A percentile compares a stretch with the other conserved stretches of the same genome.
These are phyloP conservation scores for Rhynchosporium secalis DNA, from an alignment of 2,329 filamentous ascomycete genomes.

Conservation along the genomic window DNA sequence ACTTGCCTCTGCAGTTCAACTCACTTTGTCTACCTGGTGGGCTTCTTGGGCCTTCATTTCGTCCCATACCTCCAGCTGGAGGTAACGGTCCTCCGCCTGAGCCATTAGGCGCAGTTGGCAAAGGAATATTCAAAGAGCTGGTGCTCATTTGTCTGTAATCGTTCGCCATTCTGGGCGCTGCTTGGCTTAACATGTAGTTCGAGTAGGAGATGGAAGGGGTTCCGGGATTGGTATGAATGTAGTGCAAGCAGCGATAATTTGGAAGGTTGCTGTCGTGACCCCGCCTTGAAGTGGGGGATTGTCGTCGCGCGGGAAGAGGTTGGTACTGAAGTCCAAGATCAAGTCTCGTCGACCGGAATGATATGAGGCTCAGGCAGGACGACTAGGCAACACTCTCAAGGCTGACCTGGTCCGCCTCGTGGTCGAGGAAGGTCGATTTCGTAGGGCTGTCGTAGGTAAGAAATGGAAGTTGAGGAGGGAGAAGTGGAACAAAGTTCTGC, in stretches of 20 bases:
- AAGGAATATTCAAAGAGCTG: slow-evolving; percentile 46
- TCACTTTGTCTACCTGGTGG: slow-evolving; percentile 57
- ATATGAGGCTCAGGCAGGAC: slow-evolving; percentile 6
- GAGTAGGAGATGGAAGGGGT: background rate
- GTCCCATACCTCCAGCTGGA: slow-evolving; percentile 45
- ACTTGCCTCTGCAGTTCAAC: slow-evolving; percentile 6
- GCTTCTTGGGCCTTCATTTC: slow-evolving; percentile 62
- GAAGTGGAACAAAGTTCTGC: background rate
- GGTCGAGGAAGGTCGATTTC: background rate
- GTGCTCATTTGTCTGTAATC: slow-evolving; percentile 59
- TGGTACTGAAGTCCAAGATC: slow-evolving; percentile 1
- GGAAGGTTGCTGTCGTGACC: slow-evolving; percentile 24
- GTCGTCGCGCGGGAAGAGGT: slow-evolving; percentile 22
- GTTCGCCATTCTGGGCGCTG: slow-evolving; percentile 38
- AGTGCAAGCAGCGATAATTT: slow-evolving; percentile 10
- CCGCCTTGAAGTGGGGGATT: slow-evolving; percentile 34
- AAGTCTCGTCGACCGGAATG: slow-evolving; percentile 1
- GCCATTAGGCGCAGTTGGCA: slow-evolving; percentile 30
- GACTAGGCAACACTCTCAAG: slow-evolving; percentile 3
- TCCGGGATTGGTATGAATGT: slow-evolving; percentile 9
- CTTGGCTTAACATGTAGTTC: slow-evolving; percentile 29
- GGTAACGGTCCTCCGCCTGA: slow-evolving; percentile 43
- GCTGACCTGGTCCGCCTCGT: slow-evolving; percentile 8
- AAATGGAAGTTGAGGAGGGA: background rate
- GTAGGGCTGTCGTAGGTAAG: background rate